Percentiles rank a stretch among this genome's conserved stretches.
These are phyloP conservation scores for Picea glauca DNA, from an alignment of 75 land plant genomes.

Conservation along the genomic window DNA sequence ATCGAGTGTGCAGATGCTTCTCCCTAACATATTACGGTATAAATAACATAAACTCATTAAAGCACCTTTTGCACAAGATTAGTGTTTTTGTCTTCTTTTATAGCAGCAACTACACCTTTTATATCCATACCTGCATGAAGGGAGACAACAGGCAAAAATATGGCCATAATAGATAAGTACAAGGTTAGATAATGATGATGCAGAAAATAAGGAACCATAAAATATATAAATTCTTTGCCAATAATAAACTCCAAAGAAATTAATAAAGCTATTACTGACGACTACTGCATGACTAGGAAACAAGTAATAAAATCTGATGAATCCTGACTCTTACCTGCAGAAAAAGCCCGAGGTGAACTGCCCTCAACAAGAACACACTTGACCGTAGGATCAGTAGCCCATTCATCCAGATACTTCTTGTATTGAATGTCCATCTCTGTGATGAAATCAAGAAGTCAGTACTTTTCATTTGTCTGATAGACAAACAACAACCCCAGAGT, in stretches of 20 bases:
- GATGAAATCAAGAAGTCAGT: constrained; percentile 13
- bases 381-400: constrained; percentile 66
- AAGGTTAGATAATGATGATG: not conserved
- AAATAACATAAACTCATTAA: constrained; percentile 4
- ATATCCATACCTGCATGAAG: constrained; percentile 96
- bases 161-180: constrained; percentile 10
- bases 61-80: constrained; percentile 79
- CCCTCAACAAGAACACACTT: constrained; percentile 82
- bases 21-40: not conserved
- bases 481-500: not conserved
- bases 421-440: constrained; percentile 85
- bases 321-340: constrained; percentile 54
- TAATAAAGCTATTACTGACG: not conserved
- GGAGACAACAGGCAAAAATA: constrained; percentile 20
- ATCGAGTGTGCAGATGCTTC: not conserved
- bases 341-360: constrained; percentile 92
- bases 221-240: not conserved
- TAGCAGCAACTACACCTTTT: constrained; percentile 88
- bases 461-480: not conserved
- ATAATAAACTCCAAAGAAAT: not conserved
- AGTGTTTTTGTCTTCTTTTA: constrained; percentile 75
- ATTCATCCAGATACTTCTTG: constrained; percentile 73
- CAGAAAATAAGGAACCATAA: constrained; percentile 3
- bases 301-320: not conserved
- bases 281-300: not conserved